These are phyloP conservation scores for Linnemannia zychae DNA, from an alignment of 192 early-diverging fungal genomes.

Conservation along the genomic window DNA sequence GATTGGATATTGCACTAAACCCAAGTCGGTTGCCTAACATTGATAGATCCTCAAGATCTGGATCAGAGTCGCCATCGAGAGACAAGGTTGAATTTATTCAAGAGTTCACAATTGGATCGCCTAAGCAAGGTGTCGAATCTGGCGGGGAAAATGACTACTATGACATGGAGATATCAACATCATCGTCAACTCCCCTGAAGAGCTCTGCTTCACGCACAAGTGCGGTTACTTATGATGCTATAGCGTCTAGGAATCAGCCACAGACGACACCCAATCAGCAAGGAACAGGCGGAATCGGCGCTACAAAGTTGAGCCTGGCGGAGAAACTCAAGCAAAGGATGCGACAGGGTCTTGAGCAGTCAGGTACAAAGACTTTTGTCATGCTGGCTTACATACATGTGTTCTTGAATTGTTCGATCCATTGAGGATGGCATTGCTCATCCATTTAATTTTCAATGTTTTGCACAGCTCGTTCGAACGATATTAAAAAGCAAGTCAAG, in stretches of 20 bases:
- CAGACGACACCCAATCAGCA: background rate
- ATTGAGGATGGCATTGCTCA: background rate
- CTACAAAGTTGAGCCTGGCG: slow-evolving; percentile 25
- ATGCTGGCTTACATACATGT: background rate
- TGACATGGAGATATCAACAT: background rate
- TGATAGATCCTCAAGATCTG: slow-evolving; percentile 24
- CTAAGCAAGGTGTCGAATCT: background rate
- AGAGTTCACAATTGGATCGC: slow-evolving; percentile 16
- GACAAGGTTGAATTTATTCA: slow-evolving; percentile 30
- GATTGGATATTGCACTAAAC: background rate
- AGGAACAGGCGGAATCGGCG: background rate
- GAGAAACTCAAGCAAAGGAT: slow-evolving; percentile 45
- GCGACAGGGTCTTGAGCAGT: slow-evolving; percentile 34
- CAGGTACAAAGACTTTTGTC: background rate
- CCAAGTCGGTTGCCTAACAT: background rate
- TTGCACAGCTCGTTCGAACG: slow-evolving; percentile 15
- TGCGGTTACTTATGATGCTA: background rate
- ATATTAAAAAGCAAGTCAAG: slow-evolving; percentile 13
- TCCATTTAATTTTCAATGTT: background rate
- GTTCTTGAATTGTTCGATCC: background rate
- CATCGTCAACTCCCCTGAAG: background rate
- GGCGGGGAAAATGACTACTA: slow-evolving; percentile 2
- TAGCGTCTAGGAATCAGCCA: background rate
- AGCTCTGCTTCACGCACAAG: background rate
- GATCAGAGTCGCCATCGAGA: slow-evolving; percentile 25